A percentile compares a stretch with the other conserved stretches of the same genome.
phyloP scores from a whole-genome alignment of 768 basidiomycete genomes.

The Gloeopeniophorella convolvens region DNA sequence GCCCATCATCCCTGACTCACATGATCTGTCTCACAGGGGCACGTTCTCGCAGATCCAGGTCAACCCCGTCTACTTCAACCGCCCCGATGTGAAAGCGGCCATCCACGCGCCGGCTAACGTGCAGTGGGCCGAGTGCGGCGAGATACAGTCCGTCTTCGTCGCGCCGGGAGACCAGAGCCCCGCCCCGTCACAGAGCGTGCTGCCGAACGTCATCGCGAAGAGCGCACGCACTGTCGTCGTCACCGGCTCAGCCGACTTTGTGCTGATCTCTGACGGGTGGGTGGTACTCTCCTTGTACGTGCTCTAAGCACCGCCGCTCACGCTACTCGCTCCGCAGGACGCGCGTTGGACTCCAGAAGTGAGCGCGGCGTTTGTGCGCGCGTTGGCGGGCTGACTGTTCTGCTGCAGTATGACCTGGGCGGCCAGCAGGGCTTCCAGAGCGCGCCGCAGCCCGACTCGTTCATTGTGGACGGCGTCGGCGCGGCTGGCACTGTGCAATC shows the following conservation, averaged over 20 bases:
- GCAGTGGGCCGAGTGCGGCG: constrained; percentile 17
- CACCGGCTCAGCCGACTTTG: constrained; percentile 10
- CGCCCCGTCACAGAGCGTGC: neutral
- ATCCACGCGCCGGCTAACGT: constrained; percentile 17
- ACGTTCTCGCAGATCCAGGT: constrained; percentile 15
- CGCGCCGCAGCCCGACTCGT: constrained; percentile 12
- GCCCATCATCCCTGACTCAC: neutral
- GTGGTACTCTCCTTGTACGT: neutral
- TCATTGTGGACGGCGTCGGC: constrained; percentile 16
- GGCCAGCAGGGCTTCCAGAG: constrained; percentile 16
- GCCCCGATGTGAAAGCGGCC: constrained; percentile 18
- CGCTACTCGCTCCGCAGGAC: neutral
- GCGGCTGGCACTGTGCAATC: constrained; percentile 18
- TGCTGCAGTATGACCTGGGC: too few relatives aligned
- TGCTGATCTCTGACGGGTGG: constrained; percentile 16
- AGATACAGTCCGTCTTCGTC: constrained; percentile 1
- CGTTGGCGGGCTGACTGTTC: neutral
- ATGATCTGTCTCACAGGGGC: constrained; percentile 5
- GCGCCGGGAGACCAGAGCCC: constrained; percentile 6
- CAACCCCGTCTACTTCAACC: constrained; percentile 18
- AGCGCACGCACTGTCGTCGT: constrained; percentile 9
- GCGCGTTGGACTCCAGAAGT: constrained; percentile 19
- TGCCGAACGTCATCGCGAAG: constrained; percentile 14
- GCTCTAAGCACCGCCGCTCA: neutral
- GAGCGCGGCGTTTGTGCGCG: neutral